Base-by-base conservation (phyloP, 805 yeast genomes). In the Candida rishiriensis region DNA sequence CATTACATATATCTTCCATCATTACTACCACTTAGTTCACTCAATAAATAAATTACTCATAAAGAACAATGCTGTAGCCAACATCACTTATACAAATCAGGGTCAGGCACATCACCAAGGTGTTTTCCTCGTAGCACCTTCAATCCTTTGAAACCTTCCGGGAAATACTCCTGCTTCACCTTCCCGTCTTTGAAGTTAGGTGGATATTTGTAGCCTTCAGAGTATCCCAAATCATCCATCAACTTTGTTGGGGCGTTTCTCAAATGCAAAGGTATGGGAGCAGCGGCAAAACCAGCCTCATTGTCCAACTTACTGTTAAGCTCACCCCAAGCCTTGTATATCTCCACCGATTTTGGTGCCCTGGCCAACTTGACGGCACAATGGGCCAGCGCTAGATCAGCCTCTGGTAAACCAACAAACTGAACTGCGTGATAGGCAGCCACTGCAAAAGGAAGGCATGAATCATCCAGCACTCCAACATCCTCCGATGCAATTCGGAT, bases 401-500 rank as follows among this genome's bases (percentile, higher is more conserved):
- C 91, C 57, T 93, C 99, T 0, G 99, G 99, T 75, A 93, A 71
- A 0, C 99, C 99, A 16, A 93, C 76, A 63, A 85, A 86, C 67
- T 88, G 89, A 3, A 87, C 83, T 0, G 97, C 88, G 36, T 88
- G 87, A 61, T 86, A 87, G 0, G 95, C 78, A 0, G 97, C 81
- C 3, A 85, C 73, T 1, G 96, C 93, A 66, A 93, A 83, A 2
- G 97, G 96, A 36, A 93, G 65, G 53, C 95, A 80, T 1, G 85
- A 64, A 41, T 88, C 88, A 61, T 93, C 98, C 3, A 85, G 70
- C 2, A 87, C 66, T 0, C 99, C 99, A 26, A 93, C 71, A 61
- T 93, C 99, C 60, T 93, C 99, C 57, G 93, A 83, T 0, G 99
- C 98, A 16, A 93, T 93, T 3, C 97, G 73, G 4, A 93, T 83